A percentile compares a stretch with the other conserved stretches of the same genome.
phyloP scores from a whole-genome alignment of 306 rosid species.

The Lathyrus sativus region DNA sequence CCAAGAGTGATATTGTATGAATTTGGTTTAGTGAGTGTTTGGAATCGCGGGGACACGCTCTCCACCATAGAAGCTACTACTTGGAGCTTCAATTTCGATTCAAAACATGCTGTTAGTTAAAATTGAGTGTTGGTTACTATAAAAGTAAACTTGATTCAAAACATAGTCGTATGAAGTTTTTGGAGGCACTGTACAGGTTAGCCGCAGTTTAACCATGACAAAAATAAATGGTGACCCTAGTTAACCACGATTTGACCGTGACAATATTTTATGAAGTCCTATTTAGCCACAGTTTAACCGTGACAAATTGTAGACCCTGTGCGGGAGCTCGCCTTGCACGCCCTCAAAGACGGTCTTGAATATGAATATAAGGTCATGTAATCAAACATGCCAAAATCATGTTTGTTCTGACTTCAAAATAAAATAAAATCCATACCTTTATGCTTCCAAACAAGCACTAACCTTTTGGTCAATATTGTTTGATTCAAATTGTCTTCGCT shows the following conservation, averaged over 20 bases:
- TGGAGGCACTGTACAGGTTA: too few relatives aligned
- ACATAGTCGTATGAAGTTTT: too few relatives aligned
- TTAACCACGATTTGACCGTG: too few relatives aligned
- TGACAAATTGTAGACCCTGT: too few relatives aligned
- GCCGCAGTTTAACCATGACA: too few relatives aligned
- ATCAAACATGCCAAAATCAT: not conserved
- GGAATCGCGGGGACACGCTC: not conserved
- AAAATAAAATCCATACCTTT: not conserved
- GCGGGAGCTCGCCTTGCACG: too few relatives aligned
- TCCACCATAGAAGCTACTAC: not conserved
- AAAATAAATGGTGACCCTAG: too few relatives aligned
- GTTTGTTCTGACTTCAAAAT: not conserved
- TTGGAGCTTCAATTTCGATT: not conserved
- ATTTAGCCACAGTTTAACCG: too few relatives aligned
- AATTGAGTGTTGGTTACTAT: not conserved
- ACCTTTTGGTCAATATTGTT: slow-evolving; percentile 1
- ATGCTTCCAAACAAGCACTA: not conserved
- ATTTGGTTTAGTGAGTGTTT: not conserved
- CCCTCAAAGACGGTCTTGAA: too few relatives aligned
- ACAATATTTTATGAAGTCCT: too few relatives aligned
- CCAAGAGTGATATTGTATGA: not conserved
- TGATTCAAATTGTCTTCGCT: not conserved
- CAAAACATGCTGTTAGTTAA: not conserved
- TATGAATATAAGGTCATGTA: too few relatives aligned
- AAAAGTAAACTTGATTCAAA: not conserved